Base-by-base conservation (phyloP, 192 early-diverging fungal species). In the Allomyces arbusculus region DNA sequence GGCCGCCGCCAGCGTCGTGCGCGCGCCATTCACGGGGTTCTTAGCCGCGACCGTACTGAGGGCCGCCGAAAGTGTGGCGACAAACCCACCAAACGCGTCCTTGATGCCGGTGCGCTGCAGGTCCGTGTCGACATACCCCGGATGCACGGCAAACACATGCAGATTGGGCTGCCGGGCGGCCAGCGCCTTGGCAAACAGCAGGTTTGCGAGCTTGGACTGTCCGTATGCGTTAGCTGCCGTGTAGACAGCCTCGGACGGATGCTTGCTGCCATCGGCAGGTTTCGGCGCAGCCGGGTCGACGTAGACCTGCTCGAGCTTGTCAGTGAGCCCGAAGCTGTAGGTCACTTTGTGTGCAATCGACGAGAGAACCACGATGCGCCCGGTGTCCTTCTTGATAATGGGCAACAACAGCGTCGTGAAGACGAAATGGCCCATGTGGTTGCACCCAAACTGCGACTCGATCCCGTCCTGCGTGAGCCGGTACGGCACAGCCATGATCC, bases 381-480 rank as follows among this genome's bases (percentile, higher is more conserved):
- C 50, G 16, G 50, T 58, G 12, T 3, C 12, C 50, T n/a, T 14
- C 12, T 58, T n/a, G 50, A 58, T 58, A 16, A 6, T 2, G 22
- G 72, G 69, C 6, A 72, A 61, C 3, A 74, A 44, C 14, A 64
- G 50, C 4, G 69, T 74, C 7, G 71, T 75, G 28, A 79, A 69
- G 19, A 78, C 69, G 61, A 78, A 77, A 44, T 80, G 78, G 25
- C 78, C 78, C 11, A 79, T 55, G 65, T 79, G 77, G 66, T 79
- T 79, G 28, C 73, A 71, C 5, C 64, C 78, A 66, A 79, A 79
- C 45, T 80, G 78, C 19, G 58, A 44, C 70, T 79, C 78, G 66
- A 69, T 66, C 11, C 76, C 76, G 63, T 77, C 76, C 14, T 64
- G 45, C 4, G 73, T 78, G 28, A 78, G 28, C 10, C 69, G 67